phyloP scores from a whole-genome alignment of 2,329 filamentous ascomycete genomes.

The Graphiopsis chlorocephala region DNA sequence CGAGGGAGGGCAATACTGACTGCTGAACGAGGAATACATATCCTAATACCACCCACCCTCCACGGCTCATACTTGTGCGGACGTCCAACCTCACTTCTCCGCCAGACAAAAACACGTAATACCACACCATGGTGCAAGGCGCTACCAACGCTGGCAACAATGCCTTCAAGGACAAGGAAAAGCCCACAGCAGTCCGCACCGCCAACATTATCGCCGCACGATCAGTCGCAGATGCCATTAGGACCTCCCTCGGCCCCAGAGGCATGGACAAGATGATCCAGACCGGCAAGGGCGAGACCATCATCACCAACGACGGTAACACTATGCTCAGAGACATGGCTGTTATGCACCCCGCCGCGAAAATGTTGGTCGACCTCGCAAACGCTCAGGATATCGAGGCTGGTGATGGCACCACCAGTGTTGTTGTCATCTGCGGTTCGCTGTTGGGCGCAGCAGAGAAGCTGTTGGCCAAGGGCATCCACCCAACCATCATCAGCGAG shows the following conservation, averaged over 20 bases:
- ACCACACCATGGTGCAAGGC: conserved; percentile 37
- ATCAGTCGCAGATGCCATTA: conserved; percentile 96
- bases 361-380: conserved; percentile 97
- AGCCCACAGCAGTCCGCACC: conserved; percentile 93
- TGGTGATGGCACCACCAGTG: conserved; percentile 95
- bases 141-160: conserved; percentile 56
- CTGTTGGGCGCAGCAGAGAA: conserved; percentile 90
- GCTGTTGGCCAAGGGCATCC: conserved; percentile 85
- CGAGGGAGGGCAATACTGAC: background rate
- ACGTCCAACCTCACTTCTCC: background rate
- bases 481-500: conserved; percentile 96
- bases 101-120: conserved; percentile 3
- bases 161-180: conserved; percentile 86
- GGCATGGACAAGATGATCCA: conserved; percentile 99
- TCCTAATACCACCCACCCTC: background rate
- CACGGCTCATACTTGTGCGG: background rate
- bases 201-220: conserved; percentile 96
- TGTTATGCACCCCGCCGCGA: conserved; percentile 98
- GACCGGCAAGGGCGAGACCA: conserved; percentile 91
- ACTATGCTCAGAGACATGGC: conserved; percentile 99
- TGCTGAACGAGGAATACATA: background rate
- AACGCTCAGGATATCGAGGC: conserved; percentile 98
- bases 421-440: conserved; percentile 96
- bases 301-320: conserved; percentile 99
- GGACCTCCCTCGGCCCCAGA: conserved; percentile 92